Conservation (phyloP, 352 stramenopile genomes). For the Phytophthora constricta region DNA sequence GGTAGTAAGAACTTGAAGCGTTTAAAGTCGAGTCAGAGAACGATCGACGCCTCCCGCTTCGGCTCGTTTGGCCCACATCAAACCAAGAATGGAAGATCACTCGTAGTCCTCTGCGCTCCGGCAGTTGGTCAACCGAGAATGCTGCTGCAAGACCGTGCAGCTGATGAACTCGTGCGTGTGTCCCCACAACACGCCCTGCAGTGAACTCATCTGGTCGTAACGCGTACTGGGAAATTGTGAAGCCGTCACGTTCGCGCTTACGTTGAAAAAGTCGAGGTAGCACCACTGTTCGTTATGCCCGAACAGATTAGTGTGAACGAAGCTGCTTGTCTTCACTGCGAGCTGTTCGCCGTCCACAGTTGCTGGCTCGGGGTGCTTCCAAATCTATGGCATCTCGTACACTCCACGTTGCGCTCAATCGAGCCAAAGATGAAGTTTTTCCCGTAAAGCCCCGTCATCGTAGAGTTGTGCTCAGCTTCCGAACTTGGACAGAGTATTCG, state of each 20-base stretch:
- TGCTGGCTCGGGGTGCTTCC: neutral
- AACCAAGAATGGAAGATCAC: conserved; percentile 9
- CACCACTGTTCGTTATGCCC: conserved; percentile 42
- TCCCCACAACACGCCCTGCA: conserved; percentile 3
- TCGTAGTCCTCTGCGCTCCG: neutral
- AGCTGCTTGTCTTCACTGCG: conserved; percentile 34
- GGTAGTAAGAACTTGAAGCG: neutral
- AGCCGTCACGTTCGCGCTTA: conserved; percentile 17
- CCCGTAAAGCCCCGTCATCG: conserved; percentile 43
- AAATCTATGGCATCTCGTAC: neutral
- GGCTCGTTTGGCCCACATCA: neutral
- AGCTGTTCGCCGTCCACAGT: conserved; percentile 15
- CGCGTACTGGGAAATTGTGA: conserved; percentile 29
- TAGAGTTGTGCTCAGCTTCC: conserved; percentile 29
- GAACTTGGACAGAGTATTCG: conserved; percentile 22
- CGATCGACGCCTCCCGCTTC: neutral
- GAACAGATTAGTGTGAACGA: conserved; percentile 16
- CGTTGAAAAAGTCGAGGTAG: conserved; percentile 35
- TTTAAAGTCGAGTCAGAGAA: conserved; percentile 16
- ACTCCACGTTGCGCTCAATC: conserved; percentile 24
- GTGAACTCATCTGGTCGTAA: conserved; percentile 15
- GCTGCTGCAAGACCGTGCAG: conserved; percentile 27
- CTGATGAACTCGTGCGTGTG: conserved; percentile 21
- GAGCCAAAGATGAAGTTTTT: conserved; percentile 43
- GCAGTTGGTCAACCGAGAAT: conserved; percentile 11